phyloP scores from a whole-genome alignment of 352 stramenopile species.

The Blastocystis sp. region DNA sequence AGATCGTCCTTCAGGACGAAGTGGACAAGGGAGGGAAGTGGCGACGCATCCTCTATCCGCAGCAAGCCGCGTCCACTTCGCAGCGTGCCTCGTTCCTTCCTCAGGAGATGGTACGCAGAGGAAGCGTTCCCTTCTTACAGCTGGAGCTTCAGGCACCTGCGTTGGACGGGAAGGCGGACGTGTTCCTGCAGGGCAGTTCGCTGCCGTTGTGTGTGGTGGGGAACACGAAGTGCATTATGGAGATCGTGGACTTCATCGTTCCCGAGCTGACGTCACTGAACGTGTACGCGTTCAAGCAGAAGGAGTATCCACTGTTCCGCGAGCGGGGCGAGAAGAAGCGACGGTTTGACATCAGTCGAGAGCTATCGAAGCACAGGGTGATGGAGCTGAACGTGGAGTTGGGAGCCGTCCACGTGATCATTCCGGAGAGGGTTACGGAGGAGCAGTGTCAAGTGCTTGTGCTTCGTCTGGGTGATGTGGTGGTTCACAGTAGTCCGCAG shows the following conservation, averaged over 20 bases:
- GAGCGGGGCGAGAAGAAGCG: background rate
- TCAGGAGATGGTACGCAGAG: background rate
- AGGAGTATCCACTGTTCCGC: background rate
- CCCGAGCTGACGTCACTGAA: conserved; percentile 56
- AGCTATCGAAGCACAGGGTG: background rate
- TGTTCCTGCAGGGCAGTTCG: background rate
- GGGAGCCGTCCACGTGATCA: background rate
- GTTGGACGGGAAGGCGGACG: background rate
- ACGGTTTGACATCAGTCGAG: background rate
- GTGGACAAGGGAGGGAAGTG: background rate
- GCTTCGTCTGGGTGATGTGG: background rate
- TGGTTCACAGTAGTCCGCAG: background rate
- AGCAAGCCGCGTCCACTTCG: background rate
- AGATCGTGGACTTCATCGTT: conserved; percentile 42
- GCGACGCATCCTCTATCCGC: conserved; percentile 42
- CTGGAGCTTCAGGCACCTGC: conserved; percentile 48
- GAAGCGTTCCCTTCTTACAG: conserved; percentile 44
- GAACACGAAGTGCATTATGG: conserved; percentile 38
- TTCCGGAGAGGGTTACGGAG: background rate
- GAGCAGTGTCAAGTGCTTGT: background rate
- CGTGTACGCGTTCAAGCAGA: conserved; percentile 36
- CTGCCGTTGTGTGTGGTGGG: conserved; percentile 57
- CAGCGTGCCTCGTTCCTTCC: background rate
- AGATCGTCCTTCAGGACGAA: conserved; percentile 26
- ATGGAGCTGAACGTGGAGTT: background rate